phyloP scores from a whole-genome alignment of 768 basidiomycete genomes.

The Trichaptum fuscoviolaceum region DNA sequence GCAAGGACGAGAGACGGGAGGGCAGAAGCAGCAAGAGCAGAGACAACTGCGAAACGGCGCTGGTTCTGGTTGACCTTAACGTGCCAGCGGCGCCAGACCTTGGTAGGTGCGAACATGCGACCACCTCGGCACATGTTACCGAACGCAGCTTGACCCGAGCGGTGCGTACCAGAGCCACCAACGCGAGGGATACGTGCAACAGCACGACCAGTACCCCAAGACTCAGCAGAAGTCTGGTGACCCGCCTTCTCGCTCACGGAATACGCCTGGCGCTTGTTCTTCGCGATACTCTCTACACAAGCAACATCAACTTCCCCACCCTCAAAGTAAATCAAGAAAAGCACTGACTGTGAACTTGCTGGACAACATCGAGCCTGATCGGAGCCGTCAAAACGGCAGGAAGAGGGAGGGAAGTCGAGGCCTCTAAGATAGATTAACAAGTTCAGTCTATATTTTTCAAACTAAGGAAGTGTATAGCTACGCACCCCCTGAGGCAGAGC shows the following conservation, averaged over 20 bases:
- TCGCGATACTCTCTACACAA: conserved; percentile 84
- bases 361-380: conserved; percentile 97
- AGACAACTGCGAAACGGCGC: conserved; percentile 95
- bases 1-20: conserved; percentile 98
- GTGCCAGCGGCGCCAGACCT: conserved; percentile 99
- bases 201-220: conserved; percentile 99
- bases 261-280: conserved; percentile 98
- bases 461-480: conserved; percentile 7
- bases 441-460: not conserved
- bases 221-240: conserved; percentile 98
- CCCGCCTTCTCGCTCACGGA: conserved; percentile 97
- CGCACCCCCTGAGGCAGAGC: conserved; percentile 69
- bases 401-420: conserved; percentile 83
- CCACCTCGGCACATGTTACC: conserved; percentile 99
- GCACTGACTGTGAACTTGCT: conserved; percentile 97
- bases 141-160: conserved; percentile 98
- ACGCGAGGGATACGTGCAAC: conserved; percentile 99
- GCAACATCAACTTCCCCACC: conserved; percentile 11
- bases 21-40: conserved; percentile 95
- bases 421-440: conserved; percentile 43
- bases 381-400: conserved; percentile 97
- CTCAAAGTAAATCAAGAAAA: not conserved
- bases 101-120: conserved; percentile 99
- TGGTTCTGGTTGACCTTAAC: conserved; percentile 99
- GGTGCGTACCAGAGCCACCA: conserved; percentile 96